Evolutionary conservation across 2,329 filamentous ascomycete genomes (phyloP), one percentile per base, ranked within the genome.

Genomic region (Botrytis galanthina): DNA sequence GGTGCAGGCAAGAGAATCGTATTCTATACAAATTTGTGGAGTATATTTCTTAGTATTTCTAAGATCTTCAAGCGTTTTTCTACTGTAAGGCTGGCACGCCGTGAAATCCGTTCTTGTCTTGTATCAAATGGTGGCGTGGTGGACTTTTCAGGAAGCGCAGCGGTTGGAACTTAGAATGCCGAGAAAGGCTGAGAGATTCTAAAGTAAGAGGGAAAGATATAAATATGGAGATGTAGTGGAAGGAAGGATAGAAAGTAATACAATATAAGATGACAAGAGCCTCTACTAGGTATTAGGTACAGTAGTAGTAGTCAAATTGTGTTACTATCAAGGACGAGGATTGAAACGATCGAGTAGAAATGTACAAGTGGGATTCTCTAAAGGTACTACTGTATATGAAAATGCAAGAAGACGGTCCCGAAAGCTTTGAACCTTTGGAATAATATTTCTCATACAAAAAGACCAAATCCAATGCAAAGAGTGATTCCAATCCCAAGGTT

Each of bases 51-150:
- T 61, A 66, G 67, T 63, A 73, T 32, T 46, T 72, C 64, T 32
- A 61, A 61, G 51, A 61, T 62, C 8, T 70, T 70, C 69, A 72
- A 68, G 57, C 37, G 60, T 44, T 48, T 70, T 70, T 44, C 72
- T 29, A 35, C 37, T 70, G 39, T 62, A 61, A 70, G 68, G 68
- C 68, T 70, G 68, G 39, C 16, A 29, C 37, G 39, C 32, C 37
- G 54, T 35, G 42, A 12, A 46, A 61, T 59, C 32, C 51, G 44
- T 54, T 63, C 42, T 71, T 64, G 63, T 66, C 44, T 22, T 66
- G 63, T 37, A 20, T 66, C 44, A 66, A 51, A 66, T 48, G 37
- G 62, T 35, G 59, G 59, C 26, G n/a, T 20, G 35, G 61, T 20
- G 4, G 37, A 63, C 14, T 42, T 57, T n/a, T 18, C 29, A 42